These are phyloP conservation scores for Truncatella angustata DNA, from an alignment of 2,329 filamentous ascomycete genomes.

Conservation along the genomic window DNA sequence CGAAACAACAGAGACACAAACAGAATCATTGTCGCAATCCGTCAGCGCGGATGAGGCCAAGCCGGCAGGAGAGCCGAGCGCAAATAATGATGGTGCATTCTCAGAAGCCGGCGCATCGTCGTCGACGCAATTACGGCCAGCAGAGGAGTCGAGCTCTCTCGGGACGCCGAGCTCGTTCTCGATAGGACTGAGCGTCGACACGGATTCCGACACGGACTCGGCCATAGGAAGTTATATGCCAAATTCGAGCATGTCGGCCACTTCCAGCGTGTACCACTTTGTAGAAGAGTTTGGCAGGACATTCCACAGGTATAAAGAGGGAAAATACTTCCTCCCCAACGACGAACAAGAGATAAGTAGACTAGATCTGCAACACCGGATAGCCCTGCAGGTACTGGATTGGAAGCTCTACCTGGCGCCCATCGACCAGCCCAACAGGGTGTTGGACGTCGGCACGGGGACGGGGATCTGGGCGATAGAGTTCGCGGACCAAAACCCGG, in stretches of 20 bases:
- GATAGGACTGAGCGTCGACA: neutral
- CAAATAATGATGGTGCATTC: neutral
- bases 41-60: no score
- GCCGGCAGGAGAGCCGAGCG: no score
- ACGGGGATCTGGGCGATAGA: conserved; percentile 53
- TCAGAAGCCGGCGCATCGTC: neutral
- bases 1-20: no score
- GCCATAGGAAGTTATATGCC: neutral
- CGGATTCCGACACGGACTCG: neutral
- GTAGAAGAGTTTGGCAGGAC: conserved; percentile 22
- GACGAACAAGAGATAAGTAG: conserved; percentile 21
- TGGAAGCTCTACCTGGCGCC: conserved; percentile 45
- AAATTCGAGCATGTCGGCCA: conserved; percentile 20
- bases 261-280: conserved; percentile 23
- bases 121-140: neutral
- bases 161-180: conserved; percentile 1
- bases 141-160: neutral
- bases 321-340: conserved; percentile 21
- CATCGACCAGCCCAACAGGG: conserved; percentile 35
- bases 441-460: conserved; percentile 51
- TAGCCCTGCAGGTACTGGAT: conserved; percentile 37
- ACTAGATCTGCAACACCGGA: conserved; percentile 33
- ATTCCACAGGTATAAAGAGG: conserved; percentile 24
- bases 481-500: conserved; percentile 41
- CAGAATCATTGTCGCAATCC: neutral